Evolutionary conservation across 1,284 basidiomycete species (phyloP).

Genomic region (Cryptococcus jaspeensis): DNA sequence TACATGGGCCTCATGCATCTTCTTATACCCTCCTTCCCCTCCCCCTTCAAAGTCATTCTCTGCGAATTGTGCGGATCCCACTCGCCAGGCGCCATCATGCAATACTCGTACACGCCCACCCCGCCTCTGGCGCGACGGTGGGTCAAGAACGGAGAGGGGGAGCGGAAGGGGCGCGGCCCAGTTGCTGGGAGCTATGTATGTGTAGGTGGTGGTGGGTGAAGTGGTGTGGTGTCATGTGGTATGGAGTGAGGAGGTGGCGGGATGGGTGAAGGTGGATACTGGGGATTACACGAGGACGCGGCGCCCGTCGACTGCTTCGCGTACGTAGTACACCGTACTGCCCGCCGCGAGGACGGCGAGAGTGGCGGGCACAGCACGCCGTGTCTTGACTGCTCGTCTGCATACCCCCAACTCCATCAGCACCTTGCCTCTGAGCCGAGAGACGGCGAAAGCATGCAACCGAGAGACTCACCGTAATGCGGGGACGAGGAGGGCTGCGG

Average conservation of each 20-base stretch:
- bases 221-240: no score
- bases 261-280: no score
- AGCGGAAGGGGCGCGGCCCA: no score
- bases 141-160: no score
- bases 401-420: not conserved
- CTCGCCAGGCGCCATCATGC: no score
- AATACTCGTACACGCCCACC: no score
- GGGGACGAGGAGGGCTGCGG: conserved; percentile 9
- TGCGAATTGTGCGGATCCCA: no score
- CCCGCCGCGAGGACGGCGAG: conserved; percentile 27
- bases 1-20: not conserved
- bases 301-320: conserved; percentile 8
- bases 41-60: not conserved
- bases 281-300: no score
- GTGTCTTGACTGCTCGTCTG: conserved; percentile 32
- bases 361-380: conserved; percentile 23
- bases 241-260: no score
- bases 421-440: not conserved
- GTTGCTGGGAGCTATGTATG: no score
- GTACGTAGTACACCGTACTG: conserved; percentile 35
- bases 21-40: not conserved
- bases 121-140: no score
- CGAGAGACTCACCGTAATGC: conserved; percentile 6
- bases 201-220: no score
- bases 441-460: not conserved